Evolutionary conservation across 208 protist genomes (phyloP).

Genomic region (Acanthamoeba castellanii): DNA sequence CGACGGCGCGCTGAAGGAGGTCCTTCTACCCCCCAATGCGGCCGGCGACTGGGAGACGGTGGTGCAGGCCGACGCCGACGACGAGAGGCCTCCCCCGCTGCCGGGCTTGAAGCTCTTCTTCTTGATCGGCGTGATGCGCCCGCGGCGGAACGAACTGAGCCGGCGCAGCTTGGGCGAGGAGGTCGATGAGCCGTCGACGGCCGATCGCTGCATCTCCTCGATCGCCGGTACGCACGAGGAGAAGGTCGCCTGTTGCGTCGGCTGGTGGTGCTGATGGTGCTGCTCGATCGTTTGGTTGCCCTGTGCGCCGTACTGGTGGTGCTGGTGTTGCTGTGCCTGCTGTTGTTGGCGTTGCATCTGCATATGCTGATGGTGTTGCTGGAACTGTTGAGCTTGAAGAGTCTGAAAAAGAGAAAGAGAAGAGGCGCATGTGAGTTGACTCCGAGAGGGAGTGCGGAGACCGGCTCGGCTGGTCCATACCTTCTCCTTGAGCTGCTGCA

Average conservation of each 20-base stretch:
- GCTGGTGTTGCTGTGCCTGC: not conserved
- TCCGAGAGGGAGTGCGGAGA: not conserved
- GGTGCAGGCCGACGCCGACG: not conserved
- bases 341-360: not conserved
- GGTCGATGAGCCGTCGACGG: not conserved
- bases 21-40: not conserved
- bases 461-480: not conserved
- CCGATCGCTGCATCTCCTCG: not conserved
- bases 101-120: conserved; percentile 31
- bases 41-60: not conserved
- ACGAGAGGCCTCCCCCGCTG: not conserved
- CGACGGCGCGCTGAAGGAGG: not conserved
- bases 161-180: not conserved
- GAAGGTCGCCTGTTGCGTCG: not conserved
- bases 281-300: not conserved
- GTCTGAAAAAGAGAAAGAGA: not conserved
- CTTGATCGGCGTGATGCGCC: conserved; percentile 25
- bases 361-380: conserved; percentile 40
- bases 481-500: conserved; percentile 15
- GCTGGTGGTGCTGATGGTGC: not conserved
- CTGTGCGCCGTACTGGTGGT: not conserved
- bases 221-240: not conserved
- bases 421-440: not conserved
- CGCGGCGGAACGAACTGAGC: conserved; percentile 18
- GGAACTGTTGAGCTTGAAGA: not conserved